Percentiles rank a stretch among this genome's conserved stretches.
Conservation (phyloP, 768 basidiomycete species). For the Chalciporus chontae region DNA sequence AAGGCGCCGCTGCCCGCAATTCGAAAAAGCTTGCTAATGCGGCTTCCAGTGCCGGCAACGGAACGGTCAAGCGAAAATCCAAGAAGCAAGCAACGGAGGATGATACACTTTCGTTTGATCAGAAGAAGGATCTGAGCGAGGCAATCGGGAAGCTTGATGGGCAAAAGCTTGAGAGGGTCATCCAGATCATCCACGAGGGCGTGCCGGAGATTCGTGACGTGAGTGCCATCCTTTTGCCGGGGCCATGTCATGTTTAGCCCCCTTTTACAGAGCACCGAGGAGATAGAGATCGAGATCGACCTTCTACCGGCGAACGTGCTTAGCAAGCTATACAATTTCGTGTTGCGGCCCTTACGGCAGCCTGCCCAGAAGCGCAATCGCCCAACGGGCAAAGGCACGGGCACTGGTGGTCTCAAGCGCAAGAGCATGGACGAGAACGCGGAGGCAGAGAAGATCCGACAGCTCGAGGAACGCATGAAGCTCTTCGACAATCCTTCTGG, state of each 20-base stretch:
- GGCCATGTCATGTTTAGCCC: constrained; percentile 11
- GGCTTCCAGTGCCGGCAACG: constrained; percentile 16
- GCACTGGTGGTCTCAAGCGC: constrained; percentile 86
- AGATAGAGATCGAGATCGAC: constrained; percentile 99
- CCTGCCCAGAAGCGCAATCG: constrained; percentile 63
- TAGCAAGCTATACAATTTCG: constrained; percentile 93
- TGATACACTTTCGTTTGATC: constrained; percentile 86
- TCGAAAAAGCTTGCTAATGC: constrained; percentile 38
- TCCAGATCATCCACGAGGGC: constrained; percentile 92
- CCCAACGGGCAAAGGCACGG: constrained; percentile 67
- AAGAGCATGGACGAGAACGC: constrained; percentile 97
- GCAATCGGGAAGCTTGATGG: constrained; percentile 87
- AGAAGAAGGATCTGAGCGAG: constrained; percentile 98
- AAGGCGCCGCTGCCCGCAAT: constrained; percentile 46
- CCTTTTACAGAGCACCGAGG: constrained; percentile 76
- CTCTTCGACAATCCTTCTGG: constrained; percentile 68
- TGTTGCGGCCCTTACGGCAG: constrained; percentile 73
- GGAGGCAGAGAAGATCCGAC: constrained; percentile 92
- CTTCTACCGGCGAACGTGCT: constrained; percentile 81
- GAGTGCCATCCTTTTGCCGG: constrained; percentile 34
- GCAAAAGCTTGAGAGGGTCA: constrained; percentile 80
- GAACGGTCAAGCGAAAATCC: constrained; percentile 51
- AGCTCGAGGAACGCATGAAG: constrained; percentile 83
- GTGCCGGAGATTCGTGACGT: constrained; percentile 93
- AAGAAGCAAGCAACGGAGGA: constrained; percentile 73